Conservation (phyloP, 441 rosid species). For the Rhodomyrtus psidioides region DNA sequence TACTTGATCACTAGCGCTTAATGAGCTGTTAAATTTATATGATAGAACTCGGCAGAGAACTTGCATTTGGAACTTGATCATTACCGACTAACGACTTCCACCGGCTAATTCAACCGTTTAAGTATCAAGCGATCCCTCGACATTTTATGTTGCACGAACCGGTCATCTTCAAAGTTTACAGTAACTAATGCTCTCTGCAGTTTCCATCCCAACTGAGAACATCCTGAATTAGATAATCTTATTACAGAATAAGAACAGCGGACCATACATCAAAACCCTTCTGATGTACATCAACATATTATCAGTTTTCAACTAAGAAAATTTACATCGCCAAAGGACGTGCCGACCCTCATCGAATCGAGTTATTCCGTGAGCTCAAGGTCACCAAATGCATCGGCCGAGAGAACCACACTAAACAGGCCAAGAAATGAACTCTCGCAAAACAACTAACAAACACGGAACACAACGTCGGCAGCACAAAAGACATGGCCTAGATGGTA, state of each 20-base stretch:
- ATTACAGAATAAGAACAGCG: neutral
- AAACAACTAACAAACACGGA: neutral
- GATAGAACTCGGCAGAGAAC: neutral
- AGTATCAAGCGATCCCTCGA: no score
- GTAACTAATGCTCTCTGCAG: no score
- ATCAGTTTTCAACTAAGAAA: neutral
- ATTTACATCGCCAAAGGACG: neutral
- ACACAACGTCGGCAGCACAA: neutral
- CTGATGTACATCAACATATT: neutral
- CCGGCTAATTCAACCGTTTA: no score
- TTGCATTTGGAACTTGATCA: neutral
- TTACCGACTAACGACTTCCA: no score
- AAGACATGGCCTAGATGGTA: neutral
- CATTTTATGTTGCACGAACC: no score
- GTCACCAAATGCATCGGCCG: neutral
- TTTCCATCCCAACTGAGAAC: no score
- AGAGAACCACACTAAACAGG: neutral
- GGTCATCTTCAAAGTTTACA: no score
- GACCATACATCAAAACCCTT: neutral
- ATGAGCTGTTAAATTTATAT: neutral
- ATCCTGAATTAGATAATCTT: neutral
- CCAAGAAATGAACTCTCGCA: neutral
- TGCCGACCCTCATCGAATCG: neutral
- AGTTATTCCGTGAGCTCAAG: neutral
- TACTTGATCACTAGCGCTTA: neutral